phyloP scores from a whole-genome alignment of 768 basidiomycete species.

The Boletus rubroflammeus region DNA sequence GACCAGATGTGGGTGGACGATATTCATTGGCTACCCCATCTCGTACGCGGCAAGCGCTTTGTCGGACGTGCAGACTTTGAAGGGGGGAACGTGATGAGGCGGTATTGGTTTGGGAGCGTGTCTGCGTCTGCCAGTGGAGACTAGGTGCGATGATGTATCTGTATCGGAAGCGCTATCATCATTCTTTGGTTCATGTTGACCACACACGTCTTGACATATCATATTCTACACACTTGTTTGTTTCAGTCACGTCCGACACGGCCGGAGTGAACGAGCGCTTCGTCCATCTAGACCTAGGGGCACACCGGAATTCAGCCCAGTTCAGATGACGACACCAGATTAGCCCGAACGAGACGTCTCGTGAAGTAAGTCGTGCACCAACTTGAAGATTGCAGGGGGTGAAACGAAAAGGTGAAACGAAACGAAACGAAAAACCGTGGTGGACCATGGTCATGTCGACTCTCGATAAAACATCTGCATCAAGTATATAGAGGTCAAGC shows the following conservation, averaged over 20 bases:
- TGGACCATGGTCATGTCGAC: too few species aligned
- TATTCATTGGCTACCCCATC: conserved; percentile 61
- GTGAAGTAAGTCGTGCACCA: too few species aligned
- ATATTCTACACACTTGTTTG: neutral
- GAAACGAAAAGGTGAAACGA: too few species aligned
- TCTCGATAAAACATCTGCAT: too few species aligned
- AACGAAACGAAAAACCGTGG: too few species aligned
- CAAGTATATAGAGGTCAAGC: too few species aligned
- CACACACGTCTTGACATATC: neutral
- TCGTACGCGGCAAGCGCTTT: conserved; percentile 42
- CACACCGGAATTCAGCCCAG: neutral
- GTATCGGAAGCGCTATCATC: neutral
- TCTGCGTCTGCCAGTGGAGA: neutral
- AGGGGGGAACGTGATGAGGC: conserved; percentile 75
- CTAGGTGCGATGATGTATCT: neutral
- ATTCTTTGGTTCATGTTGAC: neutral
- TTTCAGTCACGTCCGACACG: neutral
- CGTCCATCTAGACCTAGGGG: neutral
- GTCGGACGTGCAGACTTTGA: conserved; percentile 58
- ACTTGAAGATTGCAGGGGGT: too few species aligned
- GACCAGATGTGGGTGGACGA: conserved; percentile 61
- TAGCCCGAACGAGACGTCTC: neutral
- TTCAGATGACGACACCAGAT: neutral
- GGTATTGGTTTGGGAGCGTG: conserved; percentile 63
- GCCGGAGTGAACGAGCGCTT: neutral